Conservation (phyloP, 805 yeast species). For the Cyberlindnera maclurae region DNA sequence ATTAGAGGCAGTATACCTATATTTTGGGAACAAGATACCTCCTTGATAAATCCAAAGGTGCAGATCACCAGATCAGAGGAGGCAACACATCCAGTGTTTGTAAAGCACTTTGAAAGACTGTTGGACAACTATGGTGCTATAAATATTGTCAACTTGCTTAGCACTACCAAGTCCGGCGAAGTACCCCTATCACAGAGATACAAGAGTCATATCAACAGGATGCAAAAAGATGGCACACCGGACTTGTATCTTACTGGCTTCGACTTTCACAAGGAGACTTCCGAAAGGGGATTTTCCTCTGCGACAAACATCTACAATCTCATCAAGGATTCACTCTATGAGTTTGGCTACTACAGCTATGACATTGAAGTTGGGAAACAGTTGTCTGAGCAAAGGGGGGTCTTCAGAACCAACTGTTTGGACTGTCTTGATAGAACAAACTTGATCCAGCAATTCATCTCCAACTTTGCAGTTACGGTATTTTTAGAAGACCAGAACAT, state of each 20-base stretch:
- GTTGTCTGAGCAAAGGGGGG: slow-evolving; percentile 77
- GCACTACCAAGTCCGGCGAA: slow-evolving; percentile 67
- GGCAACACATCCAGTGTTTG: slow-evolving; percentile 88
- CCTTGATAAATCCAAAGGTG: slow-evolving; percentile 85
- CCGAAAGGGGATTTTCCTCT: slow-evolving; percentile 83
- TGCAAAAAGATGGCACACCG: slow-evolving; percentile 26
- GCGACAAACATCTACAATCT: slow-evolving; percentile 63
- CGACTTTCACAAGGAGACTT: slow-evolving; percentile 90
- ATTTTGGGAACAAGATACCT: slow-evolving; percentile 97
- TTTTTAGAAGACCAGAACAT: slow-evolving; percentile 38
- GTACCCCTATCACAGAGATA: slow-evolving; percentile 63
- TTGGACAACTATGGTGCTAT: slow-evolving; percentile 77
- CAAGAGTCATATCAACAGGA: slow-evolving; percentile 44
- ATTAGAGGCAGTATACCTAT: slow-evolving; percentile 95
- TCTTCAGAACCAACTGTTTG: slow-evolving; percentile 87
- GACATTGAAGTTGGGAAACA: slow-evolving; percentile 50
- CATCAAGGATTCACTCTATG: slow-evolving; percentile 58
- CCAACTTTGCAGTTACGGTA: slow-evolving; percentile 59
- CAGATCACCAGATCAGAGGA: slow-evolving; percentile 82
- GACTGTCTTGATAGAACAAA: slow-evolving; percentile 95
- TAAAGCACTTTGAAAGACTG: slow-evolving; percentile 67
- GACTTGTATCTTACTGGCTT: slow-evolving; percentile 65
- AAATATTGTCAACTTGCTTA: slow-evolving; percentile 80
- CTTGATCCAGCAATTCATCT: slow-evolving; percentile 77
- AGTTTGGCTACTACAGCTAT: slow-evolving; percentile 77